Evolutionary conservation across 2,329 filamentous ascomycete species (phyloP).

Genomic region (Fusarium sp.): DNA sequence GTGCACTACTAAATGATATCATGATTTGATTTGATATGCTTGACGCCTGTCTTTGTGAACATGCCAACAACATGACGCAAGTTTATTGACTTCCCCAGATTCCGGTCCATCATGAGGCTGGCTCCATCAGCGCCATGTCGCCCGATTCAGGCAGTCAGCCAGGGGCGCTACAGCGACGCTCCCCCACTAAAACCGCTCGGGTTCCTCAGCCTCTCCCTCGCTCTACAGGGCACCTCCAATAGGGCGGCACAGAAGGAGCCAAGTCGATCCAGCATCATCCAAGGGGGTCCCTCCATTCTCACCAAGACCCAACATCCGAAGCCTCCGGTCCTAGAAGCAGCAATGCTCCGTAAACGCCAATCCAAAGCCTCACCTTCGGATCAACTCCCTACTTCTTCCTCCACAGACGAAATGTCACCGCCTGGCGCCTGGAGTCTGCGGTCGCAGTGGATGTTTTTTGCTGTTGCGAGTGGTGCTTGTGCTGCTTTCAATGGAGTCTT

Average conservation of each 20-base stretch:
- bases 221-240: background rate
- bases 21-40: conserved; percentile 7
- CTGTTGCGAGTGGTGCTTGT: conserved; percentile 81
- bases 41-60: background rate
- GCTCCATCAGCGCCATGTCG: conserved; percentile 17
- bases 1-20: conserved; percentile 23
- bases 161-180: conserved; percentile 7
- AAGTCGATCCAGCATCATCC: conserved; percentile 38
- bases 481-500: conserved; percentile 88
- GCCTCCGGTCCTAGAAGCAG: conserved; percentile 23
- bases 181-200: conserved; percentile 39
- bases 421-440: conserved; percentile 51
- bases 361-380: conserved; percentile 24
- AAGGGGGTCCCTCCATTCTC: conserved; percentile 26
- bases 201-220: conserved; percentile 29
- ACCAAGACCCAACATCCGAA: conserved; percentile 30
- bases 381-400: conserved; percentile 5
- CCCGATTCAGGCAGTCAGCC: conserved; percentile 12
- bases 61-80: background rate
- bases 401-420: conserved; percentile 23
- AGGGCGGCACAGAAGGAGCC: conserved; percentile 5
- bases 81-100: conserved; percentile 37
- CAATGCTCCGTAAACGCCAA: conserved; percentile 52
- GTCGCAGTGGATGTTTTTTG: conserved; percentile 76
- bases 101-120: conserved; percentile 20